Conservation (phyloP, 2,329 filamentous ascomycete species). For the Colletotrichum nymphaeae region DNA sequence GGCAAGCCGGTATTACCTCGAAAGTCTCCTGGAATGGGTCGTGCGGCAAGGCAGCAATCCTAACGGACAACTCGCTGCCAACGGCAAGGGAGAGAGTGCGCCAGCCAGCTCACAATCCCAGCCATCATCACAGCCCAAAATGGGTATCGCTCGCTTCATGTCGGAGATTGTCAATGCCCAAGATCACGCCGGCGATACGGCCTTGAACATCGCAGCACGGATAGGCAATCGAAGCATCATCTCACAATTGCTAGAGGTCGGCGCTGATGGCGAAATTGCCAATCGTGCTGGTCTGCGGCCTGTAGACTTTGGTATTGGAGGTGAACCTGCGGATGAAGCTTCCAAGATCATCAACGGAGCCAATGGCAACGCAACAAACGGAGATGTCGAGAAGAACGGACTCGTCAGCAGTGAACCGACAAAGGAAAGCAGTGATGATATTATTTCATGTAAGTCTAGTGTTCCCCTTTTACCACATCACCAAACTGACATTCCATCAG, state of each 20-base stretch:
- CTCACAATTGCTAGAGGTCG: conserved; percentile 94
- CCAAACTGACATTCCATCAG: conserved; percentile 54
- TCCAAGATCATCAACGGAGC: conserved; percentile 19
- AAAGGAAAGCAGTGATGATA: conserved; percentile 81
- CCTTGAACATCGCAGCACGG: conserved; percentile 90
- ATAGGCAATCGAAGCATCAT: conserved; percentile 96
- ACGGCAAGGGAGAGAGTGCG: conserved; percentile 43
- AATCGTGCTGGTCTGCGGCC: conserved; percentile 91
- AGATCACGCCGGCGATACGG: conserved; percentile 94
- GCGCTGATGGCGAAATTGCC: conserved; percentile 90
- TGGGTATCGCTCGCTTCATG: conserved; percentile 93
- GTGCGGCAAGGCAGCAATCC: conserved; percentile 82
- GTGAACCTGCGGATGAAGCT: conserved; percentile 61
- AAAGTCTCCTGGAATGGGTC: conserved; percentile 93
- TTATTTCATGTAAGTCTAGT: conserved; percentile 76
- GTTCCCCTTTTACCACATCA: background rate
- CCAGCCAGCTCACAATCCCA: conserved; percentile 53
- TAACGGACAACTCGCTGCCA: conserved; percentile 58
- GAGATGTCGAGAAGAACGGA: conserved; percentile 58
- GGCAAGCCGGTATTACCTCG: conserved; percentile 94
- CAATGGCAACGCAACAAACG: conserved; percentile 42
- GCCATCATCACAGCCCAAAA: conserved; percentile 65
- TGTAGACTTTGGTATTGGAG: conserved; percentile 93
- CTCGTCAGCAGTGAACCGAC: conserved; percentile 63
- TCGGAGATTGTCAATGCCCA: conserved; percentile 96